phyloP scores from a whole-genome alignment of 805 yeast genomes.

The Zygotorulaspora florentina region DNA sequence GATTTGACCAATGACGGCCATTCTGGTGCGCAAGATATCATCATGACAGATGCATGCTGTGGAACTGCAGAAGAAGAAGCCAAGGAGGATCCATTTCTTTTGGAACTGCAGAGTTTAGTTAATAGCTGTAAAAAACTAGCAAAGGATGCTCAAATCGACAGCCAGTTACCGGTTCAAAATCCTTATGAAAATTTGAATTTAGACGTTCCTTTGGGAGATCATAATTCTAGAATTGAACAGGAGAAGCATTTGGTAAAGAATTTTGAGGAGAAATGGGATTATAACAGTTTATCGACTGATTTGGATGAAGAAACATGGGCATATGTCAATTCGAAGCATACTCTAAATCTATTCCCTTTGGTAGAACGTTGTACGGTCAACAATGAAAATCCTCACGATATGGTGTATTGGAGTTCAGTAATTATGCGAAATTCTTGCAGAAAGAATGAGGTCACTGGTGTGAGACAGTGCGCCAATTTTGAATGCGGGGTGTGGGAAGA shows the following conservation, averaged over 20 bases:
- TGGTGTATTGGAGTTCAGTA: constrained; percentile 97
- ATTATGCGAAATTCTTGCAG: constrained; percentile 95
- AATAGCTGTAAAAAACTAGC: constrained; percentile 6
- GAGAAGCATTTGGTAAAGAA: constrained; percentile 13
- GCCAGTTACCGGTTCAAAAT: constrained; percentile 1
- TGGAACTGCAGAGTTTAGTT: constrained; percentile 15
- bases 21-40: constrained; percentile 5
- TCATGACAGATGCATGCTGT: constrained; percentile 8
- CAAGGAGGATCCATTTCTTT: constrained; percentile 17
- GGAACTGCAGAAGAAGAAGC: constrained; percentile 4
- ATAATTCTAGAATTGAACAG: constrained; percentile 10
- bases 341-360: constrained; percentile 76
- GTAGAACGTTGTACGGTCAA: constrained; percentile 85
- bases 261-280: constrained; percentile 42
- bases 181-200: constrained; percentile 6
- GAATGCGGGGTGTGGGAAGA: constrained; percentile 94
- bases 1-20: neutral
- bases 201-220: constrained; percentile 4
- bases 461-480: constrained; percentile 90
- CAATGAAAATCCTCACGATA: constrained; percentile 63
- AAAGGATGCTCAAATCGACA: neutral
- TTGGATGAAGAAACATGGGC: constrained; percentile 25
- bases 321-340: constrained; percentile 40
- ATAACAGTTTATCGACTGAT: constrained; percentile 37
- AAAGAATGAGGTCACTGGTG: constrained; percentile 79